Evolutionary conservation across 1,139 yeast species (phyloP).

Genomic region (Insectozyma bohioensis): DNA sequence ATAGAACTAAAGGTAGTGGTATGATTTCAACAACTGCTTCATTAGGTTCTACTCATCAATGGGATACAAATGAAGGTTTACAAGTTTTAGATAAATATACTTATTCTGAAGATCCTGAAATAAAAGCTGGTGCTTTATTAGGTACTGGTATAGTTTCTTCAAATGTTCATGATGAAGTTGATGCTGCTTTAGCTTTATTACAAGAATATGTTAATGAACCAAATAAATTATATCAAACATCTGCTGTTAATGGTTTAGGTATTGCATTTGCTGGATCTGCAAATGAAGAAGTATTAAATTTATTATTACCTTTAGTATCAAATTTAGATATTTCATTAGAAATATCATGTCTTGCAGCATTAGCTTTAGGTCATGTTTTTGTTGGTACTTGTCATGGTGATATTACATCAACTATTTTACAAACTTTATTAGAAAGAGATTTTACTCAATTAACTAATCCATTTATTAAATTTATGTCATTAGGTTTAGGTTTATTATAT

Average conservation of each 20-base stretch:
- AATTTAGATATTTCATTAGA: slow-evolving; percentile 76
- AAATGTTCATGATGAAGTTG: slow-evolving; percentile 94
- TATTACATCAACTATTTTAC: slow-evolving; percentile 84
- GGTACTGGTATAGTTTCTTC: slow-evolving; percentile 96
- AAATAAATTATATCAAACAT: slow-evolving; percentile 58
- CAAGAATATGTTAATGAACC: slow-evolving; percentile 71
- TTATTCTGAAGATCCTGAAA: slow-evolving; percentile 81
- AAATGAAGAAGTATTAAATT: slow-evolving; percentile 76
- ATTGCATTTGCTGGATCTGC: slow-evolving; percentile 94
- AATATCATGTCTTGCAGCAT: slow-evolving; percentile 80
- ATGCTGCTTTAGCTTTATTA: slow-evolving; percentile 82
- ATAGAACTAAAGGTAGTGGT: slow-evolving; percentile 88
- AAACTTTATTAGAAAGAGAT: slow-evolving; percentile 85
- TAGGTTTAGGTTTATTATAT: slow-evolving; percentile 88
- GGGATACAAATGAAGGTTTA: slow-evolving; percentile 90
- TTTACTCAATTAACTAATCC: slow-evolving; percentile 74
- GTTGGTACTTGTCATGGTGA: slow-evolving; percentile 98
- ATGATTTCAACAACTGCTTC: slow-evolving; percentile 95
- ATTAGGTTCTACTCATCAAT: slow-evolving; percentile 83
- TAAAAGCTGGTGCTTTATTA: slow-evolving; percentile 93
- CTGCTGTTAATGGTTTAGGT: slow-evolving; percentile 90
- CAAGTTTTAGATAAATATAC: slow-evolving; percentile 87
- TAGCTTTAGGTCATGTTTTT: slow-evolving; percentile 90
- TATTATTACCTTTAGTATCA: slow-evolving; percentile 84
- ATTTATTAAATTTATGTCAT: slow-evolving; percentile 87